phyloP scores from a whole-genome alignment of 352 stramenopile species.

The Pythium chondricola region DNA sequence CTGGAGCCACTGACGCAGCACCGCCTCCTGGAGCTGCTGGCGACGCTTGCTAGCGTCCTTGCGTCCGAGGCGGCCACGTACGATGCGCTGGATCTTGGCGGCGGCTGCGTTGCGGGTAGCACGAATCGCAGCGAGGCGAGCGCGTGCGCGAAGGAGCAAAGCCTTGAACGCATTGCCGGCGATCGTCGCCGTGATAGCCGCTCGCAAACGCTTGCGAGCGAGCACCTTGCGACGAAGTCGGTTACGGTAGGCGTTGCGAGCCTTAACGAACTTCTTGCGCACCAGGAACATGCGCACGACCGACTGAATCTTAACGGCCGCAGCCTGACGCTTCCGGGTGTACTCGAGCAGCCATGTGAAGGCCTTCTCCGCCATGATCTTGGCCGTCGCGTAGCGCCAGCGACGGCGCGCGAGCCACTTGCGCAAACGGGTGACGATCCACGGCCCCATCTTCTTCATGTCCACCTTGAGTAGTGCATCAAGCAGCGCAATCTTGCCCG shows the following conservation, averaged over 20 bases:
- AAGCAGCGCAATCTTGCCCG: slow-evolving; percentile 85
- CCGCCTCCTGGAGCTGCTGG: slow-evolving; percentile 66
- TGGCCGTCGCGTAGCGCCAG: slow-evolving; percentile 80
- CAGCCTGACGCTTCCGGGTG: slow-evolving; percentile 62
- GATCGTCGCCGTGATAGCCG: slow-evolving; percentile 53
- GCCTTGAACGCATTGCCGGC: slow-evolving; percentile 67
- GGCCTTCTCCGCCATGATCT: slow-evolving; percentile 75
- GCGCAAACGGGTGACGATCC: slow-evolving; percentile 75
- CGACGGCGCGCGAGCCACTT: slow-evolving; percentile 83
- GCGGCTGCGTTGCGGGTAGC: slow-evolving; percentile 26
- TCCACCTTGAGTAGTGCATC: slow-evolving; percentile 84
- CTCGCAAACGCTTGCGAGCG: slow-evolving; percentile 67
- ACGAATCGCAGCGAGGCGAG: slow-evolving; percentile 29
- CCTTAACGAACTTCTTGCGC: slow-evolving; percentile 74
- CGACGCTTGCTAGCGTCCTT: slow-evolving; percentile 61
- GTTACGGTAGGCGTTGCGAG: slow-evolving; percentile 63
- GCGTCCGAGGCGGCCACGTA: slow-evolving; percentile 74
- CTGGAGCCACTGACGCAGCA: slow-evolving; percentile 67
- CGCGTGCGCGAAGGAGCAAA: slow-evolving; percentile 41
- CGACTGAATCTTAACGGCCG: slow-evolving; percentile 77
- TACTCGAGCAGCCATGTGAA: slow-evolving; percentile 81
- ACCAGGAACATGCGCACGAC: slow-evolving; percentile 83
- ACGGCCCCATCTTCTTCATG: slow-evolving; percentile 87
- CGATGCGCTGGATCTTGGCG: slow-evolving; percentile 72
- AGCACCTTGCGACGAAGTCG: slow-evolving; percentile 54